Base-by-base conservation (phyloP, 371 early-diverging fungal species). In the Mortierella sp. region DNA sequence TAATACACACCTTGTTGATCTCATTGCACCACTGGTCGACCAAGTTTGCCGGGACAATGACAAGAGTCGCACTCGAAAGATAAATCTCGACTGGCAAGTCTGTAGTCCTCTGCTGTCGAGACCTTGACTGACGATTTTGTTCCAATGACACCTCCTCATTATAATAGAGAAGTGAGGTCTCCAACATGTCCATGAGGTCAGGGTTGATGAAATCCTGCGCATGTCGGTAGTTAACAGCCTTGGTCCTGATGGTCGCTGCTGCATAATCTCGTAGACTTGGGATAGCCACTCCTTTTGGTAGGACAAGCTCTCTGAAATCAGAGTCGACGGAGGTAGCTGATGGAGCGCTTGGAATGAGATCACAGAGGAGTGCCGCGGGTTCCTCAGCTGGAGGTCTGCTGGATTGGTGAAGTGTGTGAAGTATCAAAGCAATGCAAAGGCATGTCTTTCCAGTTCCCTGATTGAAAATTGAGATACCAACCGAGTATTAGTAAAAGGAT, bases 381-480 rank as follows among this genome's bases (percentile, higher is more conserved):
- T 80, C 80, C 24, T 88, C 72, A 0, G 83, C 42, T 1, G 91
- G 91, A 16, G 94, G 89, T 19, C 63, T 48, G 63, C 88, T 87
- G 81, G 87, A 87, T 68, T 91, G 92, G 48, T 92, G 87, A 63
- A 88, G 89, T 0, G 95, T 94, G 48, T 89, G 89, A 48, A 94
- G 88, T 19, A 94, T 90, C 7, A 94, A 88, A 21, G 95, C 94
- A 9, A 96, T 85, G 75, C 94, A 93, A 26, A 94, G 92, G 82
- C 91, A 91, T 0, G 95, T 95, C 79, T 95, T 95, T 11, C 96
- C 96, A 3, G 94, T 94, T 8, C 96, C 94, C 94, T 91, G 78
- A n/a, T 34, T 54, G 57, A 48, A 19, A 31, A 52, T n/a, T 14
- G 14, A 54, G 34, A 38, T 0, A 0, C 5, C 21, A 65, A 68